phyloP scores from a whole-genome alignment of 768 basidiomycete genomes.

The Auricularia sp. region DNA sequence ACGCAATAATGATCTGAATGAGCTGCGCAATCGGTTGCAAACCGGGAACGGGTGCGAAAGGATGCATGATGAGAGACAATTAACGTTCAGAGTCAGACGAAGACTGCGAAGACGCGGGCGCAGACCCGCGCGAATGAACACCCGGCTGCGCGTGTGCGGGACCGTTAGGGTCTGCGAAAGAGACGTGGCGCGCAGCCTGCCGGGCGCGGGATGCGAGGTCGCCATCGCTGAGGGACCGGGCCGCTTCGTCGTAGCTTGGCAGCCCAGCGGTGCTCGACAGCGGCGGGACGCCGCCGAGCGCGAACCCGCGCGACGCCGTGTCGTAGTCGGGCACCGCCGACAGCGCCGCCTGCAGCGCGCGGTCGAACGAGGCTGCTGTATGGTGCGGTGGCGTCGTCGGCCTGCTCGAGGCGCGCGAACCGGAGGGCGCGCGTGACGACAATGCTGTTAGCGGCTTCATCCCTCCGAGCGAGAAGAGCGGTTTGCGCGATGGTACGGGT shows the following conservation, averaged over 20 bases:
- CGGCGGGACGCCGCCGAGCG: constrained; percentile 83
- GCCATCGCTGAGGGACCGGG: background rate
- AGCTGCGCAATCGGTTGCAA: too few species aligned
- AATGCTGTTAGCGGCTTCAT: background rate
- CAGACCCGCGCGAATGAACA: too few species aligned
- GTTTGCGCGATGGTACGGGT: constrained; percentile 2
- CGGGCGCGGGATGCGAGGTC: background rate
- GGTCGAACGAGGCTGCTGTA: background rate
- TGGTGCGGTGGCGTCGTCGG: background rate
- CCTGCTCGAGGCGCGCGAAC: background rate
- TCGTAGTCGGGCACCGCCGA: constrained; percentile 81
- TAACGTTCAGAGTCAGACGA: too few species aligned
- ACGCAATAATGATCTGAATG: too few species aligned
- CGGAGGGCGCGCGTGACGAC: background rate
- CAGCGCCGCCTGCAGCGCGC: constrained; percentile 45
- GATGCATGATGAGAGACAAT: too few species aligned
- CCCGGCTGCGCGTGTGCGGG: too few species aligned
- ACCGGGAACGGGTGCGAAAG: too few species aligned
- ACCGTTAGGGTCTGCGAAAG: background rate
- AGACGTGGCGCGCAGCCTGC: background rate
- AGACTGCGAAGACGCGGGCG: too few species aligned
- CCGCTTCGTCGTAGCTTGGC: constrained; percentile 81
- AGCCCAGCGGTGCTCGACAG: constrained; percentile 63
- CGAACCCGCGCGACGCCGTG: constrained; percentile 74
- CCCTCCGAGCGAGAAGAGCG: constrained; percentile 1